A percentile compares a stretch with the other conserved stretches of the same genome.
Conservation (phyloP, 2,329 filamentous ascomycete genomes). For the Canariomyces notabilis region DNA sequence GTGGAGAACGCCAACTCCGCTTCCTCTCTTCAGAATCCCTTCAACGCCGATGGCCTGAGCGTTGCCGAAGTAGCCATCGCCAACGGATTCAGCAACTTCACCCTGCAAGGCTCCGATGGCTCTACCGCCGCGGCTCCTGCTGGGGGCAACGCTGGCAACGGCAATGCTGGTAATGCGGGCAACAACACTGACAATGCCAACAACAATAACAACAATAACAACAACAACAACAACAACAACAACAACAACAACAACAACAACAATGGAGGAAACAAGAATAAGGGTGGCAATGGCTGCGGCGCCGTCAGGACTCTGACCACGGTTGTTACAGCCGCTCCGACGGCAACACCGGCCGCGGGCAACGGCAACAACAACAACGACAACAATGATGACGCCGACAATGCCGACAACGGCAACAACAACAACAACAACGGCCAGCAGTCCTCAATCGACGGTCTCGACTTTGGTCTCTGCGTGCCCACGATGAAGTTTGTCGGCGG, state of each 20-base stretch:
- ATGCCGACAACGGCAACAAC: constrained; percentile 11
- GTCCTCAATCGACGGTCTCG: constrained; percentile 34
- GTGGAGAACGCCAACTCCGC: constrained; percentile 56
- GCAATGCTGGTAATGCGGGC: constrained; percentile 1
- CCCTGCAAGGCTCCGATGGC: constrained; percentile 27
- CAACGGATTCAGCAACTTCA: constrained; percentile 61
- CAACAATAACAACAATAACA: neutral
- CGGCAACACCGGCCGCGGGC: constrained; percentile 15
- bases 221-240: constrained; percentile 1
- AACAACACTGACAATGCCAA: constrained; percentile 2
- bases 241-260: constrained; percentile 3
- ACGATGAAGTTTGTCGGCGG: constrained; percentile 58
- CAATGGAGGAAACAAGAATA: neutral
- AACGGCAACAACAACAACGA: constrained; percentile 17
- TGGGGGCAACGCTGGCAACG: constrained; percentile 8
- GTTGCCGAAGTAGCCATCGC: constrained; percentile 59
- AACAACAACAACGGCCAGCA: constrained; percentile 26
- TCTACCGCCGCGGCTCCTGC: constrained; percentile 15
- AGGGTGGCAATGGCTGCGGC: constrained; percentile 7
- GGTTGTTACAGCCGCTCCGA: constrained; percentile 24
- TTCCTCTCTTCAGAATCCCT: constrained; percentile 47
- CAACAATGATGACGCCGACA: constrained; percentile 12
- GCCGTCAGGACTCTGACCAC: constrained; percentile 30
- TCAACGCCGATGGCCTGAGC: constrained; percentile 55
- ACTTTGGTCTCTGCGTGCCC: constrained; percentile 51